Evolutionary conservation across 192 early-diverging fungal species (phyloP).

Genomic region (Coemansia interrupta): DNA sequence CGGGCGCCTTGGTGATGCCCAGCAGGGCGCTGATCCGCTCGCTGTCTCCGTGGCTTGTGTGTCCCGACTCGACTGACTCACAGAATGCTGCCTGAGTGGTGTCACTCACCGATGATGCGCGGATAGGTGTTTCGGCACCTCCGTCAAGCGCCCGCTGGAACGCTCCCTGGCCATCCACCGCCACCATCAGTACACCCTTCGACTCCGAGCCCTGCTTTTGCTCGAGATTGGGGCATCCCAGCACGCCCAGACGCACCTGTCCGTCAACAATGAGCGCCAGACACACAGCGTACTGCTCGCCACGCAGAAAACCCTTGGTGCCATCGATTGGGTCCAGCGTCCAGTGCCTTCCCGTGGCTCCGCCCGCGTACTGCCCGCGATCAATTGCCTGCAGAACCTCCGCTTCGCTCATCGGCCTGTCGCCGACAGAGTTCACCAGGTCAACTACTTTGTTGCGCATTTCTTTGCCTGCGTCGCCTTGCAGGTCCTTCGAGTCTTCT

Average conservation of each 20-base stretch:
- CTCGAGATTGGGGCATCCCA: slow-evolving; percentile 81
- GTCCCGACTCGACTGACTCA: slow-evolving; percentile 91
- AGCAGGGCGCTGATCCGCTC: slow-evolving; percentile 73
- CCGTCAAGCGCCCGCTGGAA: slow-evolving; percentile 62
- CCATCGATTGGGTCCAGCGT: slow-evolving; percentile 91
- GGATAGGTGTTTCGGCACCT: slow-evolving; percentile 59
- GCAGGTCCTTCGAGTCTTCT: slow-evolving; percentile 87
- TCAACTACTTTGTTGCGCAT: slow-evolving; percentile 77
- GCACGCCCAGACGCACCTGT: slow-evolving; percentile 81
- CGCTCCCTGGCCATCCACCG: slow-evolving; percentile 83
- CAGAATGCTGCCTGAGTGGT: slow-evolving; percentile 75
- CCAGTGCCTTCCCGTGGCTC: slow-evolving; percentile 72
- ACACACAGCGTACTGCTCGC: slow-evolving; percentile 96
- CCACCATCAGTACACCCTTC: slow-evolving; percentile 80
- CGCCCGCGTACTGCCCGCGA: slow-evolving; percentile 78
- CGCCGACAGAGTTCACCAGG: slow-evolving; percentile 69
- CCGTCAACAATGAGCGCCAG: slow-evolving; percentile 89
- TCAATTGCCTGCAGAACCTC: slow-evolving; percentile 88
- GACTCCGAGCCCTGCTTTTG: slow-evolving; percentile 58
- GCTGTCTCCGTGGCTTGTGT: slow-evolving; percentile 81
- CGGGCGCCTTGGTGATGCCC: slow-evolving; percentile 70
- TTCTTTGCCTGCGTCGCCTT: slow-evolving; percentile 59
- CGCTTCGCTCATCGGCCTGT: slow-evolving; percentile 58
- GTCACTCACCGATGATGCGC: slow-evolving; percentile 48
- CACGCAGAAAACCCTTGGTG: slow-evolving; percentile 97